Percentiles rank a stretch among this genome's conserved stretches.
These are phyloP conservation scores for Thielaviopsis populi DNA, from an alignment of 2,329 filamentous ascomycete genomes.

Conservation along the genomic window DNA sequence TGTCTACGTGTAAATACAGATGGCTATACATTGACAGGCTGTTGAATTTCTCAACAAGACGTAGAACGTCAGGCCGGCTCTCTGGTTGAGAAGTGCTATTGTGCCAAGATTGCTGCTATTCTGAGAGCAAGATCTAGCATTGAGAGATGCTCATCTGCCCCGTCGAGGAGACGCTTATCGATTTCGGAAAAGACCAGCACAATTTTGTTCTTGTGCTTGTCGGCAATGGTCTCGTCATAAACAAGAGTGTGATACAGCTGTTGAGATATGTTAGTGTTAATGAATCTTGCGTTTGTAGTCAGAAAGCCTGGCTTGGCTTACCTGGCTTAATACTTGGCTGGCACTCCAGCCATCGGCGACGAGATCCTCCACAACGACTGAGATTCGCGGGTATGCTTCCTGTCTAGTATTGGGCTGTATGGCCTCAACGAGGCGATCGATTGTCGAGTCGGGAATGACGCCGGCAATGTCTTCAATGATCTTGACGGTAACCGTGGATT, in stretches of 20 bases:
- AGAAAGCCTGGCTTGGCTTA: slow-evolving; percentile 26
- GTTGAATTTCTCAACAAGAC: background rate
- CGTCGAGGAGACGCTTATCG: slow-evolving; percentile 88
- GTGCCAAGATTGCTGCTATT: slow-evolving; percentile 56
- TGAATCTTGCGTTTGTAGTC: slow-evolving; percentile 8
- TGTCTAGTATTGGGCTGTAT: slow-evolving; percentile 56
- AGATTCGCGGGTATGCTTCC: slow-evolving; percentile 56
- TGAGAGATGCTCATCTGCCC: slow-evolving; percentile 85
- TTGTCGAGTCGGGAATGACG: slow-evolving; percentile 65
- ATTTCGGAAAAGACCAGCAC: slow-evolving; percentile 81
- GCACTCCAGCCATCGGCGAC: slow-evolving; percentile 97
- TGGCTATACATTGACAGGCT: too few relatives aligned
- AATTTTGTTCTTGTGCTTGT: slow-evolving; percentile 81
- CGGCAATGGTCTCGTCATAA: slow-evolving; percentile 68
- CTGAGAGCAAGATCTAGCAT: slow-evolving; percentile 74
- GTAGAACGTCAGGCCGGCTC: background rate
- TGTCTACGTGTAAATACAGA: slow-evolving; percentile 2
- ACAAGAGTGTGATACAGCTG: slow-evolving; percentile 71
- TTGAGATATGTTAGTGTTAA: slow-evolving; percentile 17
- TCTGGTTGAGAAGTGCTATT: slow-evolving; percentile 19
- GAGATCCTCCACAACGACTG: slow-evolving; percentile 72
- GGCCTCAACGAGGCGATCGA: slow-evolving; percentile 54
- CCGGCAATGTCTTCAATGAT: slow-evolving; percentile 92
- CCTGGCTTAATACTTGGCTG: slow-evolving; percentile 69
- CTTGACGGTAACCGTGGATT: slow-evolving; percentile 53